Base-by-base conservation (phyloP, 257 asterid species). In the Euphrasia confusa region DNA sequence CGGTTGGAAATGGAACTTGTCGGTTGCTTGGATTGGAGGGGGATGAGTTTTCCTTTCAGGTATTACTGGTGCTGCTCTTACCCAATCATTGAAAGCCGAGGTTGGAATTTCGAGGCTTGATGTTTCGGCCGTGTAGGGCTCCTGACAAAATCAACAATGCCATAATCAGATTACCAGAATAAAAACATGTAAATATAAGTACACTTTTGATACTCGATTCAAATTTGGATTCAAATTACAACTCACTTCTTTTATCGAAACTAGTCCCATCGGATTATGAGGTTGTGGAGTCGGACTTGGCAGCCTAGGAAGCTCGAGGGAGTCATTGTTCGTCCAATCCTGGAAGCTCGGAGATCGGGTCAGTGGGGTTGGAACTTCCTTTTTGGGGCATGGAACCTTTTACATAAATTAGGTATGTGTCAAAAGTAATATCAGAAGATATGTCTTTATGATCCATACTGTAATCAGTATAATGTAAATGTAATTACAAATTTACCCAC, bases 131-230 rank as follows among this genome's bases (percentile, higher is more conserved):
- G 75, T 56, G 33, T 49, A 42, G 17, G 56, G 60, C 33, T 49
- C 71, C 80, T 67, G 57, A 15, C 54, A 70, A 57, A 71, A 4
- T 2, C 17, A 27, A 17, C 40, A 18, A 53, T 10, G 35, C 28
- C 11, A 26, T 28, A 54, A 53, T 53, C 58, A 17, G 32, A 53
- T 45, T 11, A 45, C 5, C 15, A n/a, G 17, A n/a, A 45, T 7
- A 45, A 45, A 11, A n/a, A 30, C 33, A 30, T 3, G 12, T 14
- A 45, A 45, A 45, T 11, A 45, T 1, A 45, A 45, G 7, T 0
- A 4, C 0, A 4, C 14, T 13, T 44, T 44, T 44, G 18, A 47
- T 47, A 44, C 9, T 58, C 30, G 10, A 57, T 27, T 26, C 18
- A 17, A 18, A 24, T 18, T 10, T 57, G 5, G 28, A 44, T n/a